Base-by-base conservation (phyloP, 345 rosid species). In the Nephelium lappaceum region DNA sequence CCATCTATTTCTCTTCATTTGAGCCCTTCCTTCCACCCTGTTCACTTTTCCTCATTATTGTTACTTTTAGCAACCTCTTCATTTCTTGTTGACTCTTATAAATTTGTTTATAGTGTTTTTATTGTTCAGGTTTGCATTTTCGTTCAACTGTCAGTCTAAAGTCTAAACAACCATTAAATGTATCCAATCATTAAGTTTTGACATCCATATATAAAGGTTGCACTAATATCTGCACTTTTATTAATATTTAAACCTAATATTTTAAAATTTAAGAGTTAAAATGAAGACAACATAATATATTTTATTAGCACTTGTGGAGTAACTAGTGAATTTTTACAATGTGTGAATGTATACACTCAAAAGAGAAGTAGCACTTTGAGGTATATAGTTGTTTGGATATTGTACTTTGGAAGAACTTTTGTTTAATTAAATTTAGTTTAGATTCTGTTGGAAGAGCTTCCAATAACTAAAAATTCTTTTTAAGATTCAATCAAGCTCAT, bases 31-130 rank as follows among this genome's bases (percentile, higher is more conserved):
- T 67, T 8, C 55, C 62, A 63, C 36, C 3, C 27, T 74, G 74
- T 19, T 14, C 31, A 9, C 39, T 47, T 39, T 62, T 36, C 41
- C 27, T 38, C 71, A 11, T 58, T 75, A 63, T 75, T 63, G 39
- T 68, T n/a, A 21, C 60, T 60, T 63, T 72, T n/a, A 27, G 62
- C 77, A 55, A 49, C 75, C 36, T 69, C 24, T 67, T 79, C 73
- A 73, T 67, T 68, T 25, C 21, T 41, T 45, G 36, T 79, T 79
- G 69, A 73, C 74, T 62, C 51, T 53, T 74, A 24, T 12, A 58
- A 15, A 24, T 39, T 63, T 45, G 42, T 45, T 60, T 21, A 6
- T 39, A 16, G 7, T 55, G 36, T 72, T 6, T 36, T n/a, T 27
- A 11, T 36, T 53, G 23, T 55, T 36, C 36, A 25, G 43, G 27